Conservation (phyloP, 2,329 filamentous ascomycete genomes). For the Myriosclerotinia duriaeana region DNA sequence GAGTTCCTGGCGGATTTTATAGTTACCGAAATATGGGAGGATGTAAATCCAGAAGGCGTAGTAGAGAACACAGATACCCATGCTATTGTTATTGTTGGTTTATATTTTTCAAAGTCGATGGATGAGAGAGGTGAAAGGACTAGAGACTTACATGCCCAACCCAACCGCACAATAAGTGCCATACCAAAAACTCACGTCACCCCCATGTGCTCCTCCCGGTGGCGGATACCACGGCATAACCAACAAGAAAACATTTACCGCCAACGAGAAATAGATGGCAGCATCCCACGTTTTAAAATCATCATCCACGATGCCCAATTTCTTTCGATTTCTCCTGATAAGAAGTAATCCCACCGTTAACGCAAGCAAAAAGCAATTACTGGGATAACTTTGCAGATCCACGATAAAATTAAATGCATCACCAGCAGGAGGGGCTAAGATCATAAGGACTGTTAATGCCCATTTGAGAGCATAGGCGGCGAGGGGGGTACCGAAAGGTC, state of each 20-base stretch:
- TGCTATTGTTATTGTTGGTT: constrained; percentile 39
- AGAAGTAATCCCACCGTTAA: constrained; percentile 58
- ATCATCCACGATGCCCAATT: constrained; percentile 48
- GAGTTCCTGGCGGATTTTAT: constrained; percentile 56
- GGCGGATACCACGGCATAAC: constrained; percentile 74
- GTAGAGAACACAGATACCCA: constrained; percentile 55
- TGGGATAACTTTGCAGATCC: constrained; percentile 58
- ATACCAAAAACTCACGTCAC: constrained; percentile 73
- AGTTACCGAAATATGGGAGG: constrained; percentile 53
- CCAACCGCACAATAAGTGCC: constrained; percentile 66
- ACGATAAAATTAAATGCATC: constrained; percentile 66
- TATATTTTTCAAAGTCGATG: not conserved
- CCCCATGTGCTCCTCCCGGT: constrained; percentile 55
- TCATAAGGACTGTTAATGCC: constrained; percentile 58
- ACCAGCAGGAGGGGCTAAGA: constrained; percentile 58
- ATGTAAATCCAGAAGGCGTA: constrained; percentile 59
- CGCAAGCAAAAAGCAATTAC: constrained; percentile 56
- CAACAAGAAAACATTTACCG: constrained; percentile 60
- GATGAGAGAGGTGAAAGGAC: not conserved
- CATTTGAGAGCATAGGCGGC: constrained; percentile 60
- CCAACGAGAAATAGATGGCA: constrained; percentile 58
- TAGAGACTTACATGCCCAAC: constrained; percentile 58
- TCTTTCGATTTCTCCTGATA: constrained; percentile 54
- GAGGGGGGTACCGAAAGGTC: constrained; percentile 62
- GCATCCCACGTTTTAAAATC: constrained; percentile 55